A percentile compares a stretch with the other conserved stretches of the same genome.
Conservation (phyloP, 805 yeast species). For the Saturnispora besseyi region DNA sequence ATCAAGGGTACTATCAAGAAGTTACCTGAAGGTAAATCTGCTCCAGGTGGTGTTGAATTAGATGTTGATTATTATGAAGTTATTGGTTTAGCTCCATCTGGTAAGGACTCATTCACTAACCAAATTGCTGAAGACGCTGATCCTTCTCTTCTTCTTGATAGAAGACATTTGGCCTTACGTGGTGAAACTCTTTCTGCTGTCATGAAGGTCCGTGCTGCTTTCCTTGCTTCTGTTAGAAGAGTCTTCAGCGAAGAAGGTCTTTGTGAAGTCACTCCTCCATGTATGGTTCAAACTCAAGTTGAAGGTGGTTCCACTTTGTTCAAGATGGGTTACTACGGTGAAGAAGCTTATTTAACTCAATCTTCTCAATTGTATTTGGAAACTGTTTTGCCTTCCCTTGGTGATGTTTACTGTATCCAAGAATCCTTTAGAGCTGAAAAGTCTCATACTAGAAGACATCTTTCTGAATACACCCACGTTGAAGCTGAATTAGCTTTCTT, state of each 20-base stretch:
- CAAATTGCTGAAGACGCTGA: constrained; percentile 90
- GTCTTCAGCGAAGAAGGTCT: constrained; percentile 67
- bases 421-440: constrained; percentile 99
- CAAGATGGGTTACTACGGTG: constrained; percentile 89
- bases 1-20: constrained; percentile 73
- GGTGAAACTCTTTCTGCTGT: constrained; percentile 92
- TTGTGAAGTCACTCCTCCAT: constrained; percentile 95
- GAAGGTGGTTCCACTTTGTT: constrained; percentile 98
- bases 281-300: constrained; percentile 99
- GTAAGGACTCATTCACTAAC: constrained; percentile 92
- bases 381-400: constrained; percentile 91
- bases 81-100: constrained; percentile 90
- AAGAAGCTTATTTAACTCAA: constrained; percentile 93
- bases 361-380: constrained; percentile 95
- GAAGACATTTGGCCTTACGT: constrained; percentile 91
- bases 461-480: constrained; percentile 93
- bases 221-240: constrained; percentile 65
- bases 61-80: constrained; percentile 83
- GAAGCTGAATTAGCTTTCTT: constrained; percentile 91
- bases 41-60: constrained; percentile 96
- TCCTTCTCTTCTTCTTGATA: constrained; percentile 85
- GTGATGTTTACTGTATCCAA: constrained; percentile 95
- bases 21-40: constrained; percentile 92
- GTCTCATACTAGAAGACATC: constrained; percentile 97
- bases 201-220: constrained; percentile 86